These are phyloP conservation scores for Sonneratia caseolaris DNA, from an alignment of 345 rosid species.

Conservation along the genomic window DNA sequence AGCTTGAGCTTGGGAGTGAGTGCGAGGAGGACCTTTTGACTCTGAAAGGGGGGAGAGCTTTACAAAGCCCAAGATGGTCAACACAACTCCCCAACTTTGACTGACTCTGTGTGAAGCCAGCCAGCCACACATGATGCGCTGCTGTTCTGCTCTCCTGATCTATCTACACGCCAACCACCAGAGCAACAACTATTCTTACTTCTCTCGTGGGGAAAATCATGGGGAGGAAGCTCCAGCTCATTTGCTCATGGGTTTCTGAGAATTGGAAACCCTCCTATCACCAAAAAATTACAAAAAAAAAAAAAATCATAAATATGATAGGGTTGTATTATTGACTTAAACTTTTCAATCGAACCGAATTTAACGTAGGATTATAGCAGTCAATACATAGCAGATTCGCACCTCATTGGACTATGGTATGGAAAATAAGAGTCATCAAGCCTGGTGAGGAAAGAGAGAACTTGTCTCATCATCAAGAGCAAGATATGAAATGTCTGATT, in stretches of 20 bases:
- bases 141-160: neutral
- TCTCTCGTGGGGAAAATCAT: neutral
- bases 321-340: no score
- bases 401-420: no score
- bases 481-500: no score
- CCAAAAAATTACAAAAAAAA: no score
- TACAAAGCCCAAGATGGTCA: conserved; percentile 1
- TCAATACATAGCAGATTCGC: no score
- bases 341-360: no score
- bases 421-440: no score
- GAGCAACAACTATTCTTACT: neutral
- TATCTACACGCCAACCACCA: neutral
- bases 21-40: neutral
- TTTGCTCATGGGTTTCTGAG: neutral
- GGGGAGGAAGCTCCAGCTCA: neutral
- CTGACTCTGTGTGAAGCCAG: neutral
- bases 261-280: neutral
- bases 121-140: neutral
- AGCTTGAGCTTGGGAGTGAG: neutral
- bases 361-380: no score
- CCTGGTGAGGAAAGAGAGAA: no score
- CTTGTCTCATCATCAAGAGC: no score
- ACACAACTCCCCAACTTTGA: neutral
- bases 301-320: no score
- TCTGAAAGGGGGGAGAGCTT: neutral